phyloP scores from a whole-genome alignment of 2,329 filamentous ascomycete genomes.

The Bipolaris victoriae region DNA sequence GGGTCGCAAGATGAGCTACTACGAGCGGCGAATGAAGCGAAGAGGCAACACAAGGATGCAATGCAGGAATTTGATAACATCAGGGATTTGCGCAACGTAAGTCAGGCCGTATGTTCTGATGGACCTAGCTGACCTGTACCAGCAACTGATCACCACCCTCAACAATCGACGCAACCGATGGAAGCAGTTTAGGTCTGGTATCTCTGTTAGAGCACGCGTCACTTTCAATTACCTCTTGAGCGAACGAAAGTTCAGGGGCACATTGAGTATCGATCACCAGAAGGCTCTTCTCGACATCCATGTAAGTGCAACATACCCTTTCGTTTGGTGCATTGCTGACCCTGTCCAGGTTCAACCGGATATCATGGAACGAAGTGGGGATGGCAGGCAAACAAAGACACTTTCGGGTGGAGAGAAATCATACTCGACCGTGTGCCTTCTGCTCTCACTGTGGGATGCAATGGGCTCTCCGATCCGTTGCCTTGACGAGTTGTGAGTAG shows the following conservation, averaged over 20 bases:
- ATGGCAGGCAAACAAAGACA: slow-evolving; percentile 85
- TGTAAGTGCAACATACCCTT: slow-evolving; percentile 51
- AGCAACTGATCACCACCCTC: slow-evolving; percentile 66
- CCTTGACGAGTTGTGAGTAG: slow-evolving; percentile 83
- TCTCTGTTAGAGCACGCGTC: slow-evolving; percentile 82
- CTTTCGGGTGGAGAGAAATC: slow-evolving; percentile 97
- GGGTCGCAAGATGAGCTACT: slow-evolving; percentile 43
- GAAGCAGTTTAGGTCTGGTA: slow-evolving; percentile 79
- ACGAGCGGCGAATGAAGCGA: slow-evolving; percentile 38
- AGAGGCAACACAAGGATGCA: slow-evolving; percentile 29
- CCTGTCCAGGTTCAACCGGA: slow-evolving; percentile 63
- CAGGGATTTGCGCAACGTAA: slow-evolving; percentile 24
- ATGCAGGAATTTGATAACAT: slow-evolving; percentile 28
- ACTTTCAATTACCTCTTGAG: slow-evolving; percentile 88
- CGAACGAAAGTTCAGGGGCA: slow-evolving; percentile 86
- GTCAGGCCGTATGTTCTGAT: background rate
- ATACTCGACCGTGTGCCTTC: slow-evolving; percentile 92
- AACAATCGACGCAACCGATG: slow-evolving; percentile 74
- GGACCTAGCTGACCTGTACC: slow-evolving; percentile 8
- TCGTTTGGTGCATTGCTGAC: slow-evolving; percentile 9
- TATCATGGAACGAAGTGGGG: slow-evolving; percentile 69
- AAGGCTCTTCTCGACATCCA: slow-evolving; percentile 77
- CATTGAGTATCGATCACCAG: slow-evolving; percentile 77
- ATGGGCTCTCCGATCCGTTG: slow-evolving; percentile 96
- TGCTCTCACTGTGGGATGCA: slow-evolving; percentile 94